Base-by-base conservation (phyloP, 345 rosid genomes). In the Syzygium oleosum region DNA sequence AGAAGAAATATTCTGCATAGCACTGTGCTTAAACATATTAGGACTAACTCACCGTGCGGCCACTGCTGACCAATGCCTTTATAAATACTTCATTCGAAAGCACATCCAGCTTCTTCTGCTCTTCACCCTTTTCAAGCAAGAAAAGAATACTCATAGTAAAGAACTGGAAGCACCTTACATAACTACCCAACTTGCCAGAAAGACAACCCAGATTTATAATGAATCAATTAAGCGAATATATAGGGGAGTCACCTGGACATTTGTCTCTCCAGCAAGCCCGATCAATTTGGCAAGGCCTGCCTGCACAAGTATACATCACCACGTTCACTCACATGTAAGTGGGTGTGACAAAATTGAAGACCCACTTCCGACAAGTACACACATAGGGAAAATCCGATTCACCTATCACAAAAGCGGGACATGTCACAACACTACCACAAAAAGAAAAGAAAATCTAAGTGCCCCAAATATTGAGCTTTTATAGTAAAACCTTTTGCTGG, bases 201-300 rank as follows among this genome's bases (percentile, higher is more conserved):
- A 19, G 58, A 85, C 56, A 51, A 51, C 51, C 23, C 23, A 31
- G 80, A 34, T 34, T 17, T 73, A 19, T 4, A 34, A 9, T 34
- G 46, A 73, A 73, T 73, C 59, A 41, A 27, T 89, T 29, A 5
- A 29, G 9, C 5, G 51, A 31, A 78, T 49, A 9, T 27, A 29
- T 14, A 52, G 10, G 59, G 34, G 52, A 93, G 94, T 88, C 89
- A 87, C 99, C 97, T 98, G 99, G 84, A 98, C 92, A 86, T 96
- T 98, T 86, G 99, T 98, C 89, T 96, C 99, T 88, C 99, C 99
- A 80, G 99, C 98, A 85, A 98, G 99, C 87, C 99, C 99, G 88
- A 95, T 91, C 52, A 98, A 93, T 85, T 98, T 98, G 58, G 99
- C 99, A 34, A 98, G 96, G 88, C 99, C 99, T 10, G 99, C 99